Base-by-base conservation (phyloP, 805 yeast genomes). In the Candida manassasensis region DNA sequence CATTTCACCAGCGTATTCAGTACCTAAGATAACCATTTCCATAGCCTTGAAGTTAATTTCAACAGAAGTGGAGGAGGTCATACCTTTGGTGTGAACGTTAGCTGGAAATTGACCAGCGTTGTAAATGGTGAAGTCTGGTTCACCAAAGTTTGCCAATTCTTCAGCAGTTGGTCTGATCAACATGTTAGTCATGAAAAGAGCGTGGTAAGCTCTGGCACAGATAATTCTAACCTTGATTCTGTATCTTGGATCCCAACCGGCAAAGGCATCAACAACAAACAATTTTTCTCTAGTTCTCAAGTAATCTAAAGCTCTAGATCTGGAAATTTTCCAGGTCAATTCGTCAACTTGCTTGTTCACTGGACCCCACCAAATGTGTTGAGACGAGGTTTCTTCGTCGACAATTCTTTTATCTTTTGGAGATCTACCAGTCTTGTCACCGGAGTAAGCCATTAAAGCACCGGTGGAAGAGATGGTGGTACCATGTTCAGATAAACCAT, bases 1-100 rank as follows among this genome's bases (percentile, higher is more conserved):
- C 98, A 90, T 90, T 74, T 90, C 98, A 56, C 98, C 98, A 37
- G 98, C 98, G 59, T 90, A 90, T 73, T 90, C 98, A 29, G 97
- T 90, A 67, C 98, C 98, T 52, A 93, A 75, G 56, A 90, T 93
- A 45, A 90, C 88, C 98, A 93, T 90, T 72, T 93, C 98, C 96
- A 89, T 89, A 49, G 78, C 87, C 70, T 88, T 84, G 76, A 90
- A 90, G 70, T 90, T 90, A 59, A 90, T 88, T 68, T 88, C 97
- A 46, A 90, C 95, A 34, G 96, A 84, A 31, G 97, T 88, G 45
- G 89, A 69, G 22, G 97, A 89, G 40, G 97, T 85, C 98, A 90
- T 90, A 59, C 97, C 97, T 60, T 85, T 81, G 40, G 98, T 90
- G 75, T 80, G 86, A 40, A 85, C 81, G 67, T 90, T 90, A 34